These are phyloP conservation scores for Collybiopsis confluens DNA, from an alignment of 768 basidiomycete species.

Conservation along the genomic window DNA sequence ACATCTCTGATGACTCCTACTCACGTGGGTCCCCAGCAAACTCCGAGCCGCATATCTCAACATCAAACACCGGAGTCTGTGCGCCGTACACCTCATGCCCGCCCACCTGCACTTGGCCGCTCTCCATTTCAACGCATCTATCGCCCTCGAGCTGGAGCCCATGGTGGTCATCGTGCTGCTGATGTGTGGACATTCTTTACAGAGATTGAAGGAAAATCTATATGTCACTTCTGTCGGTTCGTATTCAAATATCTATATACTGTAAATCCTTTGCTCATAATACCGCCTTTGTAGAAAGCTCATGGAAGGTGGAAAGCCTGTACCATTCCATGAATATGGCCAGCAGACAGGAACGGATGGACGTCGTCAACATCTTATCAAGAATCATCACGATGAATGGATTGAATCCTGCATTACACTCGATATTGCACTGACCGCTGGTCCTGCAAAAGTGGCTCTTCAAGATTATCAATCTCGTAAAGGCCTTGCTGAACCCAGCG, in stretches of 20 bases:
- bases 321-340: background rate
- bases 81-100: too few relatives aligned
- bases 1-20: too few relatives aligned
- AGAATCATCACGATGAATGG: constrained; percentile 4
- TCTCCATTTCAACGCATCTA: background rate
- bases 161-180: background rate
- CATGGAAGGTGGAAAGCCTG: background rate
- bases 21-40: too few relatives aligned
- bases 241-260: background rate
- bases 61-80: too few relatives aligned
- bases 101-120: background rate
- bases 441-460: constrained; percentile 14
- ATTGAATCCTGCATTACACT: constrained; percentile 16
- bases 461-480: constrained; percentile 8
- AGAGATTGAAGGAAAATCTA: background rate
- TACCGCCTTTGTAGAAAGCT: background rate
- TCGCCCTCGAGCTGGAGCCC: background rate
- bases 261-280: background rate
- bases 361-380: background rate
- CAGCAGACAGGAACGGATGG: background rate
- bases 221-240: background rate
- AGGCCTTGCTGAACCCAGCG: constrained; percentile 1
- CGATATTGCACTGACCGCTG: constrained; percentile 18
- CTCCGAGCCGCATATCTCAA: too few relatives aligned
- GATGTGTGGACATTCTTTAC: background rate